phyloP scores from a whole-genome alignment of 2,329 filamentous ascomycete genomes.

The Rachicladosporium sp. region DNA sequence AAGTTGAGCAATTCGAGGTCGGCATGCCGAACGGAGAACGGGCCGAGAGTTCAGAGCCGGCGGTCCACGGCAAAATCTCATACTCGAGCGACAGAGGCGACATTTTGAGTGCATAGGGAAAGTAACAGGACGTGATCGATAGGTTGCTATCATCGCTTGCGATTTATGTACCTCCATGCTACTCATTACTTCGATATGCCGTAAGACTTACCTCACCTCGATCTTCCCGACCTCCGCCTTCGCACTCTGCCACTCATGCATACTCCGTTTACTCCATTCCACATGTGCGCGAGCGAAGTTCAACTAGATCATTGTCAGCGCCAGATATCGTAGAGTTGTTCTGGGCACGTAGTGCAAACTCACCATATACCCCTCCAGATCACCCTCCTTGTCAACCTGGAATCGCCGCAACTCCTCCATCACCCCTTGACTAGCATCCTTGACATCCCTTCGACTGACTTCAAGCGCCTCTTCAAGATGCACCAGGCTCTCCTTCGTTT shows the following conservation, averaged over 20 bases:
- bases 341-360: slow-evolving; percentile 23
- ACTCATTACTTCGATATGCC: background rate
- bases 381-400: slow-evolving; percentile 90
- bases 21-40: too few species aligned
- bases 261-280: slow-evolving; percentile 84
- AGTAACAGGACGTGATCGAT: too few species aligned
- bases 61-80: too few species aligned
- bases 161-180: too few species aligned
- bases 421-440: slow-evolving; percentile 79
- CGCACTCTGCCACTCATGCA: slow-evolving; percentile 87
- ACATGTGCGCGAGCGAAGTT: slow-evolving; percentile 87
- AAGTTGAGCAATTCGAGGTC: too few species aligned
- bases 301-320: slow-evolving; percentile 42
- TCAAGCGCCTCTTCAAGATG: slow-evolving; percentile 85
- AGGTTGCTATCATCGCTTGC: slow-evolving; percentile 31
- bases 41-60: too few species aligned
- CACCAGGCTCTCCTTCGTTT: slow-evolving; percentile 76
- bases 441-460: slow-evolving; percentile 81
- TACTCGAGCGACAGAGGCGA: too few species aligned
- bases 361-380: slow-evolving; percentile 91
- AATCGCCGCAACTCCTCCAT: slow-evolving; percentile 85
- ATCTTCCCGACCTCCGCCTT: slow-evolving; percentile 82
- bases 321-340: too few species aligned
- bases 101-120: too few species aligned
- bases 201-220: slow-evolving; percentile 30